phyloP scores from a whole-genome alignment of 1,284 basidiomycete species.

The Boletus holoroseus region DNA sequence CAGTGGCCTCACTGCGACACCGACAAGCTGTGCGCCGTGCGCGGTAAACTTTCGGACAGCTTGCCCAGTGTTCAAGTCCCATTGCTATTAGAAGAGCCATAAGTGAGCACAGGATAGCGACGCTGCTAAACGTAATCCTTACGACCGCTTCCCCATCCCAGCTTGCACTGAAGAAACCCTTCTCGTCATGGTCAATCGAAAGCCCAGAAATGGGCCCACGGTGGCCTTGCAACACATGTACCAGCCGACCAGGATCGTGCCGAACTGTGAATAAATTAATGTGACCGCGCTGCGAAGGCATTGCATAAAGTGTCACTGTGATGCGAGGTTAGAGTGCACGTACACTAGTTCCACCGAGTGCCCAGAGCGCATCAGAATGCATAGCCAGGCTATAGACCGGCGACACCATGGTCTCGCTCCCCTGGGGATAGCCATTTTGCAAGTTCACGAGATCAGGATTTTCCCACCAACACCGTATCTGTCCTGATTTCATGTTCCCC shows the following conservation, averaged over 20 bases:
- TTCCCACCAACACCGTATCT: slow-evolving; percentile 88
- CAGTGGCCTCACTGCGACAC: slow-evolving; percentile 73
- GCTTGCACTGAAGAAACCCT: slow-evolving; percentile 82
- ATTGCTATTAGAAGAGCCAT: slow-evolving; percentile 59
- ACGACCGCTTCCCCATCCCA: slow-evolving; percentile 93
- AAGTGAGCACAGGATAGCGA: slow-evolving; percentile 2
- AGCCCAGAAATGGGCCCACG: slow-evolving; percentile 84
- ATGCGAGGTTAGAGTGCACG: slow-evolving; percentile 30
- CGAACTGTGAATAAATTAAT: slow-evolving; percentile 91
- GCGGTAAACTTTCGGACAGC: slow-evolving; percentile 72
- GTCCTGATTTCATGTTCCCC: slow-evolving; percentile 86
- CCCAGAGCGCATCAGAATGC: slow-evolving; percentile 89
- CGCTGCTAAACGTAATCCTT: slow-evolving; percentile 35
- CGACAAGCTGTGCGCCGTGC: slow-evolving; percentile 84
- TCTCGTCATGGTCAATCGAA: slow-evolving; percentile 75
- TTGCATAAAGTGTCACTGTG: slow-evolving; percentile 12
- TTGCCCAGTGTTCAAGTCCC: slow-evolving; percentile 94
- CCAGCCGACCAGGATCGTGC: slow-evolving; percentile 82
- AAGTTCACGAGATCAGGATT: slow-evolving; percentile 46
- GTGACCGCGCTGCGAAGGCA: slow-evolving; percentile 60
- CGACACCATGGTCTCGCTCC: slow-evolving; percentile 49
- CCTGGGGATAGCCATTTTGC: slow-evolving; percentile 30
- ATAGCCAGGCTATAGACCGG: slow-evolving; percentile 85
- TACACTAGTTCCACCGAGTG: slow-evolving; percentile 80
- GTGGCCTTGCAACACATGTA: slow-evolving; percentile 72